Conservation (phyloP, 2,329 filamentous ascomycete species). For the Capronia coronata region DNA sequence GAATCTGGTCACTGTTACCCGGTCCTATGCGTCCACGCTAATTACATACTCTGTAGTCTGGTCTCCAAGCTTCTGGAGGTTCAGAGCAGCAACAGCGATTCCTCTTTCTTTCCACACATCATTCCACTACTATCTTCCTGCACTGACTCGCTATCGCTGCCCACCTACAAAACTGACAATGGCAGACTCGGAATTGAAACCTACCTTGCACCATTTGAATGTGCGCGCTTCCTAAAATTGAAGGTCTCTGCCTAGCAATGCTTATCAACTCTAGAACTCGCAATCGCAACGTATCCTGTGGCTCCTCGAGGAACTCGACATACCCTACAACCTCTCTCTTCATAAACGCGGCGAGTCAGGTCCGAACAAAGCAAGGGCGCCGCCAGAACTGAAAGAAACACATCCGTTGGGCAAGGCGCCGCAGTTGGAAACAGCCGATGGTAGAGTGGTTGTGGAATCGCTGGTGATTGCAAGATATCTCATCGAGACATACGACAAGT, state of each 20-base stretch:
- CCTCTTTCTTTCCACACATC: neutral
- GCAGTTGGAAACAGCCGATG: conserved; percentile 29
- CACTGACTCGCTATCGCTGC: too few species aligned
- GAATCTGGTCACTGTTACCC: too few species aligned
- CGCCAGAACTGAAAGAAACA: conserved; percentile 65
- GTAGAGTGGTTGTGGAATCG: conserved; percentile 31
- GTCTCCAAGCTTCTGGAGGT: too few species aligned
- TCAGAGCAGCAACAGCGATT: too few species aligned
- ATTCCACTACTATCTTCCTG: too few species aligned
- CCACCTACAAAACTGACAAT: conserved; percentile 5
- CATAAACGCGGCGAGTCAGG: conserved; percentile 55
- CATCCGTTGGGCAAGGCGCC: conserved; percentile 86
- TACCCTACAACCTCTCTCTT: conserved; percentile 71
- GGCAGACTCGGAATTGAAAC: conserved; percentile 18
- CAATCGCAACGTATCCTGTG: conserved; percentile 76
- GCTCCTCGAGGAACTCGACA: conserved; percentile 74
- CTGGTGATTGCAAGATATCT: conserved; percentile 32
- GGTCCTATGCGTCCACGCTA: too few species aligned
- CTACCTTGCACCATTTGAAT: conserved; percentile 26
- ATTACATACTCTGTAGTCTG: too few species aligned
- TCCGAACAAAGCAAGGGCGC: conserved; percentile 50
- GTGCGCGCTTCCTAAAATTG: conserved; percentile 14
- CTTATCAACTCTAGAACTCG: conserved; percentile 41
- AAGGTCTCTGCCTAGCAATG: neutral
- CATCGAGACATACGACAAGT: conserved; percentile 31